These are phyloP conservation scores for Takashimella tepidaria DNA, from an alignment of 1,284 basidiomycete species.

Conservation along the genomic window DNA sequence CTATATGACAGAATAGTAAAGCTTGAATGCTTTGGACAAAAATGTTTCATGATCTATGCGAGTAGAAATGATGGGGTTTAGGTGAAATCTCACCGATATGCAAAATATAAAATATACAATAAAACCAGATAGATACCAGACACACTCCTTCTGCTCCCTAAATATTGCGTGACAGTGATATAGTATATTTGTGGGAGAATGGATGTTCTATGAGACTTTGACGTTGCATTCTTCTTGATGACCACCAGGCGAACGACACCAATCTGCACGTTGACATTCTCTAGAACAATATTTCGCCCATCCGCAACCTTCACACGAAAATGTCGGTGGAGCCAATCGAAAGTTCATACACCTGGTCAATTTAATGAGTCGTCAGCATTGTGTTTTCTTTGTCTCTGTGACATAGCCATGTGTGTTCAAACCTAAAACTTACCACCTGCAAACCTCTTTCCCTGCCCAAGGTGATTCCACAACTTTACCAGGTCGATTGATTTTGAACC, in stretches of 20 bases:
- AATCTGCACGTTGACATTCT: slow-evolving; percentile 43
- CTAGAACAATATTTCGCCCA: slow-evolving; percentile 45
- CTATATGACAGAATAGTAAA: no score
- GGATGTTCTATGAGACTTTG: background rate
- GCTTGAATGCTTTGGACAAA: no score
- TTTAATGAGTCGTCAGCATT: background rate
- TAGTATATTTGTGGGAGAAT: no score
- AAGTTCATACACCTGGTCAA: slow-evolving; percentile 36
- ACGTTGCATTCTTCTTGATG: slow-evolving; percentile 35
- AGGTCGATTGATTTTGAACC: slow-evolving; percentile 27
- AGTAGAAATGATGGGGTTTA: no score
- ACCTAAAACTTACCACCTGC: slow-evolving; percentile 37
- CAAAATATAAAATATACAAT: no score
- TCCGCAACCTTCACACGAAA: slow-evolving; percentile 27
- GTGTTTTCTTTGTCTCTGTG: no score
- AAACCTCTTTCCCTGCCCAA: slow-evolving; percentile 34
- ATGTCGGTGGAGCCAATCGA: slow-evolving; percentile 13
- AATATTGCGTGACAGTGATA: no score
- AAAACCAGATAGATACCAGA: no score
- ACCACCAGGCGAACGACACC: slow-evolving; percentile 20
- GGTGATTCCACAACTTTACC: slow-evolving; percentile 14
- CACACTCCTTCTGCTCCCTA: no score
- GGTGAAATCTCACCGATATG: no score
- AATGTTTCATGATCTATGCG: no score
- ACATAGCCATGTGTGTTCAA: no score